A percentile compares a stretch with the other conserved stretches of the same genome.
Conservation (phyloP, 352 stramenopile species). For the Nothophytophthora sp. region DNA sequence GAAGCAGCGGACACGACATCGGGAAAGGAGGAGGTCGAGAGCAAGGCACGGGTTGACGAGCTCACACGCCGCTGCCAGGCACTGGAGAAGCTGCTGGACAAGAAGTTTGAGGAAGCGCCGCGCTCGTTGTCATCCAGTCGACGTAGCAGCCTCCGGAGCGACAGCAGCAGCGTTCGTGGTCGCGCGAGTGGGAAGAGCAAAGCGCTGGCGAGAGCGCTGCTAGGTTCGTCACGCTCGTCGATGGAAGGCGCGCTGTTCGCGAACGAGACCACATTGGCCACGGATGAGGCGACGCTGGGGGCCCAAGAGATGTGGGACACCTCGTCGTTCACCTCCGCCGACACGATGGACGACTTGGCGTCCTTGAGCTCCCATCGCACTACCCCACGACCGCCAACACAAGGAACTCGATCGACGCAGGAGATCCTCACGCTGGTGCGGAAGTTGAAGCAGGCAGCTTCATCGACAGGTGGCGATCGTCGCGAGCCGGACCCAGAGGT, state of each 20-base stretch:
- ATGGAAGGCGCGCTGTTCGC: constrained; percentile 24
- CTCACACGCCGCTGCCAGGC: constrained; percentile 52
- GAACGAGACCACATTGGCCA: constrained; percentile 25
- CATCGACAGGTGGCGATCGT: constrained; percentile 11
- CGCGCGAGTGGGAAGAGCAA: constrained; percentile 22
- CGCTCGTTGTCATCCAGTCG: constrained; percentile 15
- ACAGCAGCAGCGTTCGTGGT: constrained; percentile 5
- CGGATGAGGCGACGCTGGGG: constrained; percentile 38
- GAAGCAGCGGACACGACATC: constrained; percentile 1
- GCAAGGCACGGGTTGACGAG: constrained; percentile 28
- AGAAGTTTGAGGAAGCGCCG: constrained; percentile 56
- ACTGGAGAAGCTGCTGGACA: constrained; percentile 51
- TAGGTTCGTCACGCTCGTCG: constrained; percentile 21
- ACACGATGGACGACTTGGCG: constrained; percentile 28
- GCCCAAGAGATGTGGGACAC: constrained; percentile 41
- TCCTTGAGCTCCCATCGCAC: constrained; percentile 7
- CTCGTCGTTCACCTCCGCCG: constrained; percentile 33
- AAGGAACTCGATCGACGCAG: constrained; percentile 30
- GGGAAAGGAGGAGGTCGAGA: constrained; percentile 2
- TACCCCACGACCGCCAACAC: constrained; percentile 11
- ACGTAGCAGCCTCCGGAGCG: constrained; percentile 15
- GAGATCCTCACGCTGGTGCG: constrained; percentile 39
- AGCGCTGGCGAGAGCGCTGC: constrained; percentile 22
- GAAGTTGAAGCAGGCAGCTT: constrained; percentile 34
- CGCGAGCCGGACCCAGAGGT: constrained; percentile 28